Evolutionary conservation across 78 protist species (phyloP).

Genomic region (Pelomyxa schiedti): DNA sequence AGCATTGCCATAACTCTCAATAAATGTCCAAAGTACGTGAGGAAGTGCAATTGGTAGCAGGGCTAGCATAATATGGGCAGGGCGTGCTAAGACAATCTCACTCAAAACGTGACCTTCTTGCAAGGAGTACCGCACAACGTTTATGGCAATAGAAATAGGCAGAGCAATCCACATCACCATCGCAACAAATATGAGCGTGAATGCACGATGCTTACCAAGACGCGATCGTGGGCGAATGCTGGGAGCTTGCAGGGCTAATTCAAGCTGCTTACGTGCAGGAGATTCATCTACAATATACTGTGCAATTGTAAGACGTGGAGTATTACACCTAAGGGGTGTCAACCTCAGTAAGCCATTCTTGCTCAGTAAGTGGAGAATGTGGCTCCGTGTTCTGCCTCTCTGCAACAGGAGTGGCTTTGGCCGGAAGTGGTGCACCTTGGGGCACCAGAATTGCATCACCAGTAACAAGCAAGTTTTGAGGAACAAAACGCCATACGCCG

Average conservation of each 20-base stretch:
- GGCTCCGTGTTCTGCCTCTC: background rate
- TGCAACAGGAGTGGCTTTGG: background rate
- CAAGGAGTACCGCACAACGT: background rate
- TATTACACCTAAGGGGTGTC: background rate
- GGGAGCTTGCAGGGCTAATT: background rate
- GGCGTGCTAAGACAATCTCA: background rate
- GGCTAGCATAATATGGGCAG: background rate
- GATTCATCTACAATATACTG: background rate
- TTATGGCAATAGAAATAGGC: background rate
- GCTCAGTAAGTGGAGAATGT: background rate
- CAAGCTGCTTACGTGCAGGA: background rate
- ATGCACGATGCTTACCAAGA: background rate
- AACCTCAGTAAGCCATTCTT: background rate
- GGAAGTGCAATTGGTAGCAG: background rate
- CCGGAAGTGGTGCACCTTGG: background rate
- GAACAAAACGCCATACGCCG: background rate
- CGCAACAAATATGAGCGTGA: background rate
- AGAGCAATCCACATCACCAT: background rate
- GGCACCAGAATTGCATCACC: background rate
- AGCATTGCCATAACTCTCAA: background rate
- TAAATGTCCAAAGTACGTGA: background rate
- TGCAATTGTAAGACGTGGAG: too few species aligned
- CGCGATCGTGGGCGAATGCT: background rate
- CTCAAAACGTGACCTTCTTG: background rate
- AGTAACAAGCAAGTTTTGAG: background rate